These are phyloP conservation scores for Penicillium sumatraense DNA, from an alignment of 2,329 filamentous ascomycete genomes.

Conservation along the genomic window DNA sequence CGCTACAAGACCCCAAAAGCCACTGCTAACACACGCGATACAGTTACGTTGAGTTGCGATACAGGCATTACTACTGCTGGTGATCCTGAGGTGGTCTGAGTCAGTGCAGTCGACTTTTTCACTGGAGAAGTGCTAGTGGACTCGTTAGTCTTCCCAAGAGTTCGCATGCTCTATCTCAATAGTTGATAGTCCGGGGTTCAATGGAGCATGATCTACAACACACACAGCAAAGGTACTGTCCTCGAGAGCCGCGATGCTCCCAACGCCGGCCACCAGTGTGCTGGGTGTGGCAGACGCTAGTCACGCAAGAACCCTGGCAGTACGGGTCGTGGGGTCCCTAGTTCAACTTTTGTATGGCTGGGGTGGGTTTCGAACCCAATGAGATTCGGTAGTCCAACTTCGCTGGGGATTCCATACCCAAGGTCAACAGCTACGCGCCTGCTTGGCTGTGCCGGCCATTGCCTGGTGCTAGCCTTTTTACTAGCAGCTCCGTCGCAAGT, in stretches of 20 bases:
- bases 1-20: neutral
- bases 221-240: conserved; percentile 26
- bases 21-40: conserved; percentile 6
- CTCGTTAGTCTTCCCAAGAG: conserved; percentile 54
- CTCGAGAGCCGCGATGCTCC: conserved; percentile 49
- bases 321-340: no score
- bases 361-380: no score
- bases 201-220: conserved; percentile 34
- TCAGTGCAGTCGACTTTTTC: conserved; percentile 59
- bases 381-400: no score
- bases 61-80: conserved; percentile 53
- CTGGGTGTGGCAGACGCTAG: no score
- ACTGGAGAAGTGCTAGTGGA: conserved; percentile 55
- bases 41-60: conserved; percentile 60
- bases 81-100: conserved; percentile 57
- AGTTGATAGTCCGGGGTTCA: conserved; percentile 58
- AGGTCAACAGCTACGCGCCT: conserved; percentile 82
- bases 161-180: conserved; percentile 55
- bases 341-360: no score
- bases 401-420: conserved; percentile 86
- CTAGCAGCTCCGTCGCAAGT: conserved; percentile 52
- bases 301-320: no score
- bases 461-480: conserved; percentile 79
- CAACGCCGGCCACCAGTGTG: no score
- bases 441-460: conserved; percentile 81